Evolutionary conservation across 106 monocot species (phyloP).

Genomic region (Gastrodia elata): DNA sequence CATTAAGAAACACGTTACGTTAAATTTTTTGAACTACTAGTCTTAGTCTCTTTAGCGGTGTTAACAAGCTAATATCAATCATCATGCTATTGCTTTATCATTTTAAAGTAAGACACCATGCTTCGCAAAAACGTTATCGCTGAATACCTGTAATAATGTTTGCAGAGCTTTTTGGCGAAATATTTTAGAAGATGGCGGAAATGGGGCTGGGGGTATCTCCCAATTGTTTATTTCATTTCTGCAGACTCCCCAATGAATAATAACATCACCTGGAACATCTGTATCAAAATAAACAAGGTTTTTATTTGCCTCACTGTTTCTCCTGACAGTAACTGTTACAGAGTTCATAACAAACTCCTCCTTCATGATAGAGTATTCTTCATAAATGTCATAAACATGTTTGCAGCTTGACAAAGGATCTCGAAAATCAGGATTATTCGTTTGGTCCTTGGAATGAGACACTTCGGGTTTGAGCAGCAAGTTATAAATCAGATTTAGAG

Average conservation of each 20-base stretch:
- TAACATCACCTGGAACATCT: conserved; percentile 78
- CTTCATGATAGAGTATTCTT: conserved; percentile 65
- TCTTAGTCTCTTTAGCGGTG: background rate
- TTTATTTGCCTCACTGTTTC: conserved; percentile 33
- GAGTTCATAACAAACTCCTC: conserved; percentile 54
- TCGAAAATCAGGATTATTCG: conserved; percentile 9
- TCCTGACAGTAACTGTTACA: conserved; percentile 56
- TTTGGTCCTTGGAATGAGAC: conserved; percentile 16
- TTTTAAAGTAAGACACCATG: background rate
- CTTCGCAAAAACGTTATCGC: background rate
- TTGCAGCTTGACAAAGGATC: conserved; percentile 11
- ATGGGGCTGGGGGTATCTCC: conserved; percentile 70
- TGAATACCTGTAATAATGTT: conserved; percentile 72
- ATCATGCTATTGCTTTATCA: background rate
- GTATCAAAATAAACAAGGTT: conserved; percentile 69
- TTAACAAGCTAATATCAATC: background rate
- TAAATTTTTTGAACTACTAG: background rate
- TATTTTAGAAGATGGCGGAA: conserved; percentile 62
- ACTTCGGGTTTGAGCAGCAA: conserved; percentile 47
- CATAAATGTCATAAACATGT: conserved; percentile 27
- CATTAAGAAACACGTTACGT: no score
- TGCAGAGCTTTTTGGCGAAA: conserved; percentile 68
- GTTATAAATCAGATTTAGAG: conserved; percentile 51
- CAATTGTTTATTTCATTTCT: conserved; percentile 46
- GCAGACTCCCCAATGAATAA: conserved; percentile 88